A percentile compares a stretch with the other conserved stretches of the same genome.
These are phyloP conservation scores for Musa schizocarpa DNA, from an alignment of 176 grass and related monocot genomes.

Conservation along the genomic window DNA sequence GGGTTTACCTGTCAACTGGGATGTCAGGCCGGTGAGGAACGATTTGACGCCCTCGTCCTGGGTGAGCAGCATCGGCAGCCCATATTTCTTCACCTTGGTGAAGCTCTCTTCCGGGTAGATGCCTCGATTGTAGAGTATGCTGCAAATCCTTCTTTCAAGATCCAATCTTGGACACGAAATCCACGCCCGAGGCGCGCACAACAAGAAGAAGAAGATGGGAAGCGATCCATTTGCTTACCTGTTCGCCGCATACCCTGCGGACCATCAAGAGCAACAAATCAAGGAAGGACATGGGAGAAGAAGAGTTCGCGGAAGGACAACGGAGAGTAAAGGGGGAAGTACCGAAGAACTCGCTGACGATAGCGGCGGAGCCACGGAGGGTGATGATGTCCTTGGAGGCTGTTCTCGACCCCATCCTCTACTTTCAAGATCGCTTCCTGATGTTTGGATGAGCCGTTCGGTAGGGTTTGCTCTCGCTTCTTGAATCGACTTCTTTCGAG, in stretches of 20 bases:
- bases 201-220: neutral
- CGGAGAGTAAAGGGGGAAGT: neutral
- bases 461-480: too few relatives aligned
- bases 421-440: neutral
- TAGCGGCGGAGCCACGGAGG: slow-evolving; percentile 80
- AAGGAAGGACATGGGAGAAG: neutral
- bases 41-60: slow-evolving; percentile 77
- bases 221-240: slow-evolving; percentile 34
- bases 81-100: slow-evolving; percentile 95
- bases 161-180: neutral
- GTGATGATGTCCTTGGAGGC: slow-evolving; percentile 98
- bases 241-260: slow-evolving; percentile 88
- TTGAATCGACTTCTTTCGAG: too few relatives aligned
- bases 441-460: too few relatives aligned
- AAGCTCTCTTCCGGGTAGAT: slow-evolving; percentile 95
- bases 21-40: slow-evolving; percentile 61
- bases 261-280: slow-evolving; percentile 19
- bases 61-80: slow-evolving; percentile 77
- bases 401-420: slow-evolving; percentile 70
- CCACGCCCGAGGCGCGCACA: neutral
- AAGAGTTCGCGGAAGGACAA: neutral
- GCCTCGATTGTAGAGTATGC: slow-evolving; percentile 87
- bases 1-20: slow-evolving; percentile 59
- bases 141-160: slow-evolving; percentile 23
- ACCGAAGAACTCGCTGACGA: slow-evolving; percentile 99